These are phyloP conservation scores for Colletotrichum acutatum DNA, from an alignment of 2,329 filamentous ascomycete species.

Conservation along the genomic window DNA sequence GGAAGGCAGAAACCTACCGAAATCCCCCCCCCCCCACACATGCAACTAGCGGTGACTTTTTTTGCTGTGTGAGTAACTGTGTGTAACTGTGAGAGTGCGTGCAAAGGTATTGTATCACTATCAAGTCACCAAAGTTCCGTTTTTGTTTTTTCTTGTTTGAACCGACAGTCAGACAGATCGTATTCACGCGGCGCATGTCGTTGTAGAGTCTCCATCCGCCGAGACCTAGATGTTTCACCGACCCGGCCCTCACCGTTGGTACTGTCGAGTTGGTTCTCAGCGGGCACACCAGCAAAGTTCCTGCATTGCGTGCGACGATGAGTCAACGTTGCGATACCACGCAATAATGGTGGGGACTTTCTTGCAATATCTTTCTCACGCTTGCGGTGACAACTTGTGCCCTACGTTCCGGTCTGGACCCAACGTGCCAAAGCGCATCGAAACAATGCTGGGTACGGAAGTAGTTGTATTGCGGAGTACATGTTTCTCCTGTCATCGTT, in stretches of 20 bases:
- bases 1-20: neutral
- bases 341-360: neutral
- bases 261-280: neutral
- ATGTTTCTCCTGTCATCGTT: conserved; percentile 13
- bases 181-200: neutral
- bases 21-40: neutral
- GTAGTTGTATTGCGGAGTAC: conserved; percentile 7
- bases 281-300: neutral
- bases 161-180: neutral
- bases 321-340: conserved; percentile 3
- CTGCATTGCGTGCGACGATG: neutral
- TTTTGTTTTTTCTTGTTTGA: neutral
- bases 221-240: conserved; percentile 25
- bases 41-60: neutral
- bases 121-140: neutral
- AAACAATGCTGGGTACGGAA: neutral
- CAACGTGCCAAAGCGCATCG: neutral
- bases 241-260: neutral
- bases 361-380: neutral
- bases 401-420: neutral
- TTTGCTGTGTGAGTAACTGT: neutral
- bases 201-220: neutral
- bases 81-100: neutral
- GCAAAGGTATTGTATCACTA: neutral
- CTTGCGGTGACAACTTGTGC: neutral